Conservation (phyloP, 805 yeast genomes). For the Metschnikowia similis region DNA sequence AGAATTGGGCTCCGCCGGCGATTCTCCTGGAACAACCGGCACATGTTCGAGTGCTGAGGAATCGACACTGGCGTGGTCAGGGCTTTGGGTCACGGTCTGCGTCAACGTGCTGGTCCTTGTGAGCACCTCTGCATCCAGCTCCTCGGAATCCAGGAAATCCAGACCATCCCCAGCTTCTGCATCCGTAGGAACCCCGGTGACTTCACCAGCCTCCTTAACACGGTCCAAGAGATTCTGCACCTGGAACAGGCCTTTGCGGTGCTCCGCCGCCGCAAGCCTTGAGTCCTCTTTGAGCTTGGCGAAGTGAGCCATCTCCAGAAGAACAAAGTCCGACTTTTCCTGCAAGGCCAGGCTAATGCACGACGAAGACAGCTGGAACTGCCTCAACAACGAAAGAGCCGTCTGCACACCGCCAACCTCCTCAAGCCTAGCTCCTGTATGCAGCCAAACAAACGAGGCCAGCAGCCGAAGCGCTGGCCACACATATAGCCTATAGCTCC, state of each 20-base stretch:
- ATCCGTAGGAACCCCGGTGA: not conserved
- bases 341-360: conserved; percentile 7
- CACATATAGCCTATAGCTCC: not conserved
- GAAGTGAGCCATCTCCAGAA: conserved; percentile 8
- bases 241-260: conserved; percentile 2
- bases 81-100: conserved; percentile 5
- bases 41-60: not conserved
- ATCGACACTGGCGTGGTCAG: not conserved
- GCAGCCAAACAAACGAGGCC: not conserved
- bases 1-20: not conserved
- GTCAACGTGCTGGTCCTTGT: conserved; percentile 7
- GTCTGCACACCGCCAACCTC: not conserved
- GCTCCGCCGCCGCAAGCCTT: not conserved
- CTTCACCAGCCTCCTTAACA: not conserved
- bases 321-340: conserved; percentile 13
- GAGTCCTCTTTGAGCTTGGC: conserved; percentile 4
- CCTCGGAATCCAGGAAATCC: not conserved
- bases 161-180: not conserved
- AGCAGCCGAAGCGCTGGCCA: not conserved
- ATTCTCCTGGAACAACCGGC: not conserved
- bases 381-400: not conserved
- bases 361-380: conserved; percentile 8
- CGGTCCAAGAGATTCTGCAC: conserved; percentile 8
- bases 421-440: not conserved
- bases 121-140: not conserved